Evolutionary conservation across 495 filamentous ascomycete species (phyloP).

Genomic region (Penicillium coprophilum): DNA sequence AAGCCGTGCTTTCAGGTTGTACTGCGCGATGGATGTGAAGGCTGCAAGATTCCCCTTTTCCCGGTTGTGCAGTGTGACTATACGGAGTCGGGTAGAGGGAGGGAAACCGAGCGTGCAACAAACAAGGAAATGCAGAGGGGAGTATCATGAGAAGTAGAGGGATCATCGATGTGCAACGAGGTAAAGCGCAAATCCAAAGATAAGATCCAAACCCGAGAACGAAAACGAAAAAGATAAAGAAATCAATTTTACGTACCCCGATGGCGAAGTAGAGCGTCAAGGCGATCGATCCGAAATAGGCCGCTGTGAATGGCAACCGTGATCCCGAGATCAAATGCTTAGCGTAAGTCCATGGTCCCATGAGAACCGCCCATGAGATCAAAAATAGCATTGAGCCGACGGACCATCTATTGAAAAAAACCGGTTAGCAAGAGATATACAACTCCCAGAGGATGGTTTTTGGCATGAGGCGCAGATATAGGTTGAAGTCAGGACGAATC

Average conservation of each 20-base stretch:
- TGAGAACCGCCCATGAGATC: constrained; percentile 88
- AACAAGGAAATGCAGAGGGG: constrained; percentile 12
- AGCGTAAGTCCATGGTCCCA: constrained; percentile 80
- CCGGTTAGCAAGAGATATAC: constrained; percentile 26
- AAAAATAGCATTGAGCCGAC: constrained; percentile 89
- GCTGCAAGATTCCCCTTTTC: constrained; percentile 26
- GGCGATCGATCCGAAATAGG: constrained; percentile 93
- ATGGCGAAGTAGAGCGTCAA: constrained; percentile 90
- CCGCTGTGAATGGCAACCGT: constrained; percentile 89
- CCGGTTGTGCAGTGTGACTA: constrained; percentile 21
- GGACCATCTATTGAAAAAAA: constrained; percentile 72
- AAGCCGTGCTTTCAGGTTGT: constrained; percentile 14
- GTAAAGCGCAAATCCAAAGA: constrained; percentile 15
- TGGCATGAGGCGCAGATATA: constrained; percentile 30
- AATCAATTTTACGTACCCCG: constrained; percentile 63
- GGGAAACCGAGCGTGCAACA: constrained; percentile 7
- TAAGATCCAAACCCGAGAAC: constrained; percentile 9
- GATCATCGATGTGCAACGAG: constrained; percentile 5
- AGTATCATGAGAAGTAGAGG: neutral
- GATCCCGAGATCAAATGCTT: constrained; percentile 82
- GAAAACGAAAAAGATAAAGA: neutral
- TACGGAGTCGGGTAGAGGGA: constrained; percentile 6
- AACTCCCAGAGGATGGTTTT: constrained; percentile 15
- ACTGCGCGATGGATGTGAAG: constrained; percentile 22
- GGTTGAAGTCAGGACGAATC: constrained; percentile 13